These are phyloP conservation scores for Heliamphora pulchella DNA, from an alignment of 179 eudicot species.

Conservation along the genomic window DNA sequence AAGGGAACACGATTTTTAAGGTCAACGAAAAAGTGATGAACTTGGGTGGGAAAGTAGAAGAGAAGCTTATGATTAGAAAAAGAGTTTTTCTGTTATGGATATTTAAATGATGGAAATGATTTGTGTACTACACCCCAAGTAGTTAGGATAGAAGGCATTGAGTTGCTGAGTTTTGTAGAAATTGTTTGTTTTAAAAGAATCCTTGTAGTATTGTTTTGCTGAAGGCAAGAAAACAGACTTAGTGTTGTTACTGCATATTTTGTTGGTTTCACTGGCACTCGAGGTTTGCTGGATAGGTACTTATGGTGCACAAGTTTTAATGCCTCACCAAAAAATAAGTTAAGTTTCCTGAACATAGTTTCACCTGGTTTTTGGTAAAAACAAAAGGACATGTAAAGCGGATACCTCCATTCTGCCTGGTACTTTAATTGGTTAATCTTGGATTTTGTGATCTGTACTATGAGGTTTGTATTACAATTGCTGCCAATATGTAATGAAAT, in stretches of 20 bases:
- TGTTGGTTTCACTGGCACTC: neutral
- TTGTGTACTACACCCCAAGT: neutral
- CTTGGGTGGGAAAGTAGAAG: neutral
- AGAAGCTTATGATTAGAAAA: neutral
- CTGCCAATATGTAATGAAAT: neutral
- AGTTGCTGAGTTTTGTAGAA: neutral
- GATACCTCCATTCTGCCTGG: neutral
- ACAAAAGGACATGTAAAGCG: neutral
- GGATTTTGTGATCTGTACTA: neutral
- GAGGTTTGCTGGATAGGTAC: neutral
- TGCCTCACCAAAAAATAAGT: neutral
- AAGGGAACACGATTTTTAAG: neutral
- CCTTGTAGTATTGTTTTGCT: neutral
- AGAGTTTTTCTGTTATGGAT: conserved; percentile 3
- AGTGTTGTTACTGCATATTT: neutral
- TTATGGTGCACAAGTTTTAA: neutral
- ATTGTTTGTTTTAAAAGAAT: neutral
- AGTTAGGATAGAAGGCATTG: neutral
- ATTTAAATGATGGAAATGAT: neutral
- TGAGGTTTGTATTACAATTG: neutral
- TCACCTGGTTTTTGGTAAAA: neutral
- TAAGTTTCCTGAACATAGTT: neutral
- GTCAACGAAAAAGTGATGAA: neutral
- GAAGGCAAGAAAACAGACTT: neutral
- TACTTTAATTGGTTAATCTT: neutral